phyloP scores from a whole-genome alignment of 148 eudicot genomes.

The Rhododendron henanense region DNA sequence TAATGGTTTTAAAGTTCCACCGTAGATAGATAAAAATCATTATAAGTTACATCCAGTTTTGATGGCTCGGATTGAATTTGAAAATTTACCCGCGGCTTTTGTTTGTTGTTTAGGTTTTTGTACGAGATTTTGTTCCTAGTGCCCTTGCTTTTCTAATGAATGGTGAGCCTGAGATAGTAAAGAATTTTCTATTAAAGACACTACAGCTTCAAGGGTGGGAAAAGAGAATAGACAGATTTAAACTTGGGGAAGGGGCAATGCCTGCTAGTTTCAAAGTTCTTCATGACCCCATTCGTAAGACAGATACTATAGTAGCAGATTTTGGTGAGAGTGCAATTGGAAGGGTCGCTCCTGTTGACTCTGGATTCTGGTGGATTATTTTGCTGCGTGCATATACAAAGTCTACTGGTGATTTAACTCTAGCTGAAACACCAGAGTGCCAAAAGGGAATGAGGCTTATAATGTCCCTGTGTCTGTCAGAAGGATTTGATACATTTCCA shows the following conservation, averaged over 20 bases:
- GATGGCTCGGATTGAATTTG: neutral
- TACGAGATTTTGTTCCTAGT: slow-evolving; percentile 98
- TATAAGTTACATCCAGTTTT: neutral
- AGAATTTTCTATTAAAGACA: slow-evolving; percentile 84
- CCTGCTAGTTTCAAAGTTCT: slow-evolving; percentile 99
- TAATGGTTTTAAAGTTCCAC: neutral
- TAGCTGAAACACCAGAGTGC: slow-evolving; percentile 93
- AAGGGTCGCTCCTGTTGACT: slow-evolving; percentile 98
- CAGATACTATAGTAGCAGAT: slow-evolving; percentile 83
- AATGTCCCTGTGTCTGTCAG: slow-evolving; percentile 72
- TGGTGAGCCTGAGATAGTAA: slow-evolving; percentile 97
- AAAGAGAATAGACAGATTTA: slow-evolving; percentile 90
- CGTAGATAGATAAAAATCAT: neutral
- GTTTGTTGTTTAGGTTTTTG: slow-evolving; percentile 63
- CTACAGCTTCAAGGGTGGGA: slow-evolving; percentile 99
- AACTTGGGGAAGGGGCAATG: slow-evolving; percentile 99
- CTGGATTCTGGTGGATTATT: slow-evolving; percentile 99
- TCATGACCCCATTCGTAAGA: slow-evolving; percentile 85
- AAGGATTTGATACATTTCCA: slow-evolving; percentile 97
- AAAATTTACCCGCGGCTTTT: neutral
- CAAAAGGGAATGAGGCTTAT: slow-evolving; percentile 97
- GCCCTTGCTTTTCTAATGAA: slow-evolving; percentile 96
- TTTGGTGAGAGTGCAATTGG: slow-evolving; percentile 99
- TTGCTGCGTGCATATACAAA: slow-evolving; percentile 95
- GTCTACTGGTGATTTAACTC: slow-evolving; percentile 77